Evolutionary conservation across 2,329 filamentous ascomycete species (phyloP), one percentile per base, ranked within the genome.

Genomic region (Berkeleyomyces rouxiae): DNA sequence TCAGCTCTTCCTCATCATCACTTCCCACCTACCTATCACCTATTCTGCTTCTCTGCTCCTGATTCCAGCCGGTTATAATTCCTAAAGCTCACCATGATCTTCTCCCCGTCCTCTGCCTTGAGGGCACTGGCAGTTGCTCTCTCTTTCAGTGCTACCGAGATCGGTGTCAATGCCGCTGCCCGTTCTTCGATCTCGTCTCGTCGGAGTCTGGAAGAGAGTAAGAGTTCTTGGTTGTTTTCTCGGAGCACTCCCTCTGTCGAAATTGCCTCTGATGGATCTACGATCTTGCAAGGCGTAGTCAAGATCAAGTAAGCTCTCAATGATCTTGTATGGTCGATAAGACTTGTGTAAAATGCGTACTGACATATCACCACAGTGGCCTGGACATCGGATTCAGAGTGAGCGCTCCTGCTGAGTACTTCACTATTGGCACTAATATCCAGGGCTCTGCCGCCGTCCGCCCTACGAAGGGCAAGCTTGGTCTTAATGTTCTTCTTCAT

Each of bases 401-500:
- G 65, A 78, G 77, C 59, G 80, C 75, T 1, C 80, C 80, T 1
- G 79, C 78, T 43, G 72, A 76, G 63, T 75, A 78, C 61, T 83
- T 83, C 71, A 77, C 78, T 3, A 68, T 75, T 1, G 71, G 70
- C 9, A 78, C 78, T 3, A 76, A 77, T 46, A 76, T 82, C 0
- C 68, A 73, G n/a, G 79, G 79, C 43, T 79, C 68, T 6, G 64
- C 69, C 31, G 72, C 70, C 59, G 65, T 51, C 0, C 67, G 72
- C 23, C 68, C 68, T 39, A 63, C 68, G 31, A 67, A 66, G 0
- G 75, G 76, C 4, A 66, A 71, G 5, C 71, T 79, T 39, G 79
- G 79, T 59, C 72, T 81, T 5, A 83, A 83, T 67, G 77, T 83
- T 11, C 75, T 83, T 43, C 75, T 83, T 3, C 81, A 83, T 68